Base-by-base conservation (phyloP, 1,284 basidiomycete species). In the Pyrrhoderma noxium region DNA sequence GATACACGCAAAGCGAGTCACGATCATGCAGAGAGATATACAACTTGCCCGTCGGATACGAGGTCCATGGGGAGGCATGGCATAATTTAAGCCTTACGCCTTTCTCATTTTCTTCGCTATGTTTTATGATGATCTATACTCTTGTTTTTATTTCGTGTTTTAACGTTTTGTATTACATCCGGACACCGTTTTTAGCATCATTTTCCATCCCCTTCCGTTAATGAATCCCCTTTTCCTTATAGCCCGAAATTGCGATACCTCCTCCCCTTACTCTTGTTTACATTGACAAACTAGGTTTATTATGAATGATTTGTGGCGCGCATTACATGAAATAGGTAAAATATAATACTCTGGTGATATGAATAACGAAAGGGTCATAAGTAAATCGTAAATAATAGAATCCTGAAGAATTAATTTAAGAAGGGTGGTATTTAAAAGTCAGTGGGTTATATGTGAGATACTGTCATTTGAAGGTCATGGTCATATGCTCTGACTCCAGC, bases 1-100 rank as follows among this genome's bases (percentile, higher is more conserved):
- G 3, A 90, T 99, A 57, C 96, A 99, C 65, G 95, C 96, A 23
- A 97, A 96, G 70, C 87, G 95, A 62, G 96, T 99, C 11, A 99
- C 96, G 5, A 88, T 99, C 62, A 97, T 97, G 94, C 90, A 93
- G 57, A 80, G 89, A 58, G 96, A 99, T 65, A 95, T 99, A 58
- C 93, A 96, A 59, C 84, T 99, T 41, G 95, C 95, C 22, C 79
- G 95, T 52, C 81, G 95, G 58, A 91, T 99, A 72, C 82, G 95
- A 53, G 95, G 95, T 2, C 79, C 80, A 41, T 89, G 85, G 83
- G 80, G 78, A 49, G 72, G 61, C 22, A 59, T 64, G 59, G 62
- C 60, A 38, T 65, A 53, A 59, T 49, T 34, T 48, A 40, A 40
- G 8, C n/a, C 14, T 16, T n/a, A 22, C 8, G 16, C 38, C 14